Evolutionary conservation across 2,329 filamentous ascomycete genomes (phyloP).

Genomic region (Aspergillus aculeatinus): DNA sequence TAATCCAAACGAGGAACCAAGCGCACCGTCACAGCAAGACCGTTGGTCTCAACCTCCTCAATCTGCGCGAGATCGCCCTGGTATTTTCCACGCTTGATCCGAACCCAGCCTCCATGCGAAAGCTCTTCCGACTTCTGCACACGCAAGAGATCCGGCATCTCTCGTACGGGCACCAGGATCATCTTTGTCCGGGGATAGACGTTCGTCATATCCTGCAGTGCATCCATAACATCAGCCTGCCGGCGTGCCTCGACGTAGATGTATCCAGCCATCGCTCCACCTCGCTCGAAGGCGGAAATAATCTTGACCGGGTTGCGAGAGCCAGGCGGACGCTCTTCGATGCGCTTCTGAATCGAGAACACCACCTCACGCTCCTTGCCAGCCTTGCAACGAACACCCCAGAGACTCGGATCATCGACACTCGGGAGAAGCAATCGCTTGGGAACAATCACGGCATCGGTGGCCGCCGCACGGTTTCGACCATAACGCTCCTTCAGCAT

Average conservation of each 20-base stretch:
- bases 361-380: constrained; percentile 94
- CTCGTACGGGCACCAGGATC: constrained; percentile 88
- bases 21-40: constrained; percentile 79
- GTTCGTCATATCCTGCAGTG: constrained; percentile 80
- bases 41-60: constrained; percentile 88
- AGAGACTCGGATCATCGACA: constrained; percentile 94
- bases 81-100: constrained; percentile 79
- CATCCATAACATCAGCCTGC: constrained; percentile 79
- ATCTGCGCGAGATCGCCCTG: constrained; percentile 88
- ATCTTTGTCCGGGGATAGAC: constrained; percentile 87
- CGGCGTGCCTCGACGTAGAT: constrained; percentile 91
- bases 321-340: constrained; percentile 70
- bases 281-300: constrained; percentile 88
- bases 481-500: constrained; percentile 85
- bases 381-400: constrained; percentile 88
- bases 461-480: constrained; percentile 66
- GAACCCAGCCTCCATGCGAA: constrained; percentile 87
- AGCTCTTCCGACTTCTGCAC: constrained; percentile 83
- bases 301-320: constrained; percentile 81
- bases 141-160: constrained; percentile 94
- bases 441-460: constrained; percentile 74
- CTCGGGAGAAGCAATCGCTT: constrained; percentile 85
- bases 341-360: constrained; percentile 81
- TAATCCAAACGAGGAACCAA: constrained; percentile 92
- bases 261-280: constrained; percentile 84